Base-by-base conservation (phyloP, 2,329 filamentous ascomycete genomes). In the Diplodia intermedia region DNA sequence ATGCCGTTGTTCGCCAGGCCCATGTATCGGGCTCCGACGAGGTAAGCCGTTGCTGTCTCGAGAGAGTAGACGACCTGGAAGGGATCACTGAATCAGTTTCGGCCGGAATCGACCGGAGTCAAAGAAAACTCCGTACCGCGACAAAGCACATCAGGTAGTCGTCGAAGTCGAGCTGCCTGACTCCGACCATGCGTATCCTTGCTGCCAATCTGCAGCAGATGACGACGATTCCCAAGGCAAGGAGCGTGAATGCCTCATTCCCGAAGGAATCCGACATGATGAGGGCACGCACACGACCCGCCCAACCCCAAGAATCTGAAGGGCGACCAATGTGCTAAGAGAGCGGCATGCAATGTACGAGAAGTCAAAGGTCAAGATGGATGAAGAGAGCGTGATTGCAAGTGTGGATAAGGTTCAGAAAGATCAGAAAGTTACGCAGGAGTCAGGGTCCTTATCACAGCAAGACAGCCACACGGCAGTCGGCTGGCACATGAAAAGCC, bases 1-100 rank as follows among this genome's bases (percentile, higher is more conserved):
- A 89, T 88, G 67, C 81, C 77, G 71, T 86, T 86, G 70, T 88
- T 88, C 26, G 86, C 84, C 3, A 87, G 76, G 0, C 85, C 86
- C 53, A 80, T 75, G 52, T 81, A 85, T 66, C 78, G 77, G 15
- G 81, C 80, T 15, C 83, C 83, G 26, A 86, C 82, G 29, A 79
- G 79, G 69, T 86, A 84, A 20, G 81, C 82, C 18, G 84, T 77
- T 14, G 76, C 79, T 0, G 85, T 83, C 74, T 87, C 83, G 2
- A 82, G 73, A 2, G 79, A 77, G 67, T 86, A 87, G 36, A 86
- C 78, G 6, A 83, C 72, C 83, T 86, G 72, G 20, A 33, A 52
- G 55, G 33, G 40, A 43, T 9, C 52, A 54, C 52, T 54, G 29
- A 26, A 36, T 55, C 29, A 55, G 53, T 36, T n/a, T 38, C 53